Conservation (phyloP, 1,139 yeast genomes). For the Spencermartinsiella ligniputridi region DNA sequence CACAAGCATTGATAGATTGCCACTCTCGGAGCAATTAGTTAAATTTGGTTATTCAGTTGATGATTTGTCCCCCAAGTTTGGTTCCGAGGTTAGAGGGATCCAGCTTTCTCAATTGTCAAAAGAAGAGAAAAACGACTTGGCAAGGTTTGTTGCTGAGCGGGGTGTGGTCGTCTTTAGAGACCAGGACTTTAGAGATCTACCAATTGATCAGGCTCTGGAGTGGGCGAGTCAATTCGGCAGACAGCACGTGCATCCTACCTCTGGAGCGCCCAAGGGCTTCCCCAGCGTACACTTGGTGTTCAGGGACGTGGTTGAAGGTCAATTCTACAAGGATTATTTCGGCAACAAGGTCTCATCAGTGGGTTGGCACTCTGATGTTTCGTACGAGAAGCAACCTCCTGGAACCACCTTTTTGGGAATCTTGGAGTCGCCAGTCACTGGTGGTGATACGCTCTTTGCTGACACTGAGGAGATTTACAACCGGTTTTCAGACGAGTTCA, state of each 20-base stretch:
- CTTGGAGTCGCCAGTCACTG: constrained; percentile 48
- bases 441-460: constrained; percentile 59
- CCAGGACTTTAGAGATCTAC: constrained; percentile 57
- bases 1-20: constrained; percentile 11
- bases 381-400: constrained; percentile 62
- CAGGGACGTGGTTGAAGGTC: constrained; percentile 17
- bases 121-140: constrained; percentile 58
- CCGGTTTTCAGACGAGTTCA: constrained; percentile 51
- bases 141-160: constrained; percentile 58
- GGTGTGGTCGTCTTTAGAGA: constrained; percentile 65
- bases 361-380: constrained; percentile 58
- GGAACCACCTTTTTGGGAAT: constrained; percentile 54
- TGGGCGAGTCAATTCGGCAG: constrained; percentile 54
- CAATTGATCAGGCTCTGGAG: constrained; percentile 45
- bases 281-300: constrained; percentile 64
- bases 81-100: constrained; percentile 54
- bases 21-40: constrained; percentile 13
- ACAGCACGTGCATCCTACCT: constrained; percentile 59
- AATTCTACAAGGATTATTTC: constrained; percentile 5
- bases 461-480: constrained; percentile 55
- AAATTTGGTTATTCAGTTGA: constrained; percentile 20
- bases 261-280: constrained; percentile 58
- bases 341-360: constrained; percentile 20
- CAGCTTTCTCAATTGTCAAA: constrained; percentile 51
- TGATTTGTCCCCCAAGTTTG: constrained; percentile 53